Percentiles rank a stretch among this genome's conserved stretches.
Evolutionary conservation across 352 stramenopile genomes (phyloP).

Genomic region (Thraustotheca clavata): DNA sequence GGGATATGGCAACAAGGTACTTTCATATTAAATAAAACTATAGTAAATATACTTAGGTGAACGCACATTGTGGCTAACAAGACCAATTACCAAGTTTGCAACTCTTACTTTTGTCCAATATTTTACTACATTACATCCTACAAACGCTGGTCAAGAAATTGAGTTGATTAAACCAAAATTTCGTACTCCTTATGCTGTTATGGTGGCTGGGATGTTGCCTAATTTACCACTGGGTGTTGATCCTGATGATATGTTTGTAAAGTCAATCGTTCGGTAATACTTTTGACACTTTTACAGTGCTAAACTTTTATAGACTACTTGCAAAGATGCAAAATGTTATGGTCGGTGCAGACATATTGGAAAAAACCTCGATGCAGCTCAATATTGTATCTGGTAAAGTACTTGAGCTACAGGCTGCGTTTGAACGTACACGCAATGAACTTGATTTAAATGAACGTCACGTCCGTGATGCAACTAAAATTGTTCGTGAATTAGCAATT

Average conservation of each 20-base stretch:
- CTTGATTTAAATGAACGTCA: slow-evolving; percentile 40
- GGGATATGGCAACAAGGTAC: slow-evolving; percentile 46
- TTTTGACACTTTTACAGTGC: background rate
- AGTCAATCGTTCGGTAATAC: slow-evolving; percentile 41
- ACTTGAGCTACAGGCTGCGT: slow-evolving; percentile 25
- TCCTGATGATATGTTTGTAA: slow-evolving; percentile 50
- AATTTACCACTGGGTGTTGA: slow-evolving; percentile 64
- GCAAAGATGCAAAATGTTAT: slow-evolving; percentile 72
- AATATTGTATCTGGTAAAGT: slow-evolving; percentile 24
- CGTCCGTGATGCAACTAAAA: slow-evolving; percentile 29
- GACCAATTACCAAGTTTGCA: slow-evolving; percentile 54
- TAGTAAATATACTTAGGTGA: slow-evolving; percentile 25
- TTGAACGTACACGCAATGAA: slow-evolving; percentile 43
- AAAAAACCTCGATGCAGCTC: slow-evolving; percentile 41
- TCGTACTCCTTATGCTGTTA: slow-evolving; percentile 65
- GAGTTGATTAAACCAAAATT: slow-evolving; percentile 57
- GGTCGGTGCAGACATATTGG: slow-evolving; percentile 49
- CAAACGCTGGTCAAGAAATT: slow-evolving; percentile 52
- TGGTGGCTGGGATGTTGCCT: slow-evolving; percentile 66
- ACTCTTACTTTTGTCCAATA: slow-evolving; percentile 71
- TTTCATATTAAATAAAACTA: background rate
- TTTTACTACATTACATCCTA: slow-evolving; percentile 37
- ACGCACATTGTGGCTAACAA: slow-evolving; percentile 54
- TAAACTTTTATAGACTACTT: slow-evolving; percentile 29
- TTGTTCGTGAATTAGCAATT: slow-evolving; percentile 26